These are phyloP conservation scores for Multifurca ochricompacta DNA, from an alignment of 768 basidiomycete genomes.

Conservation along the genomic window DNA sequence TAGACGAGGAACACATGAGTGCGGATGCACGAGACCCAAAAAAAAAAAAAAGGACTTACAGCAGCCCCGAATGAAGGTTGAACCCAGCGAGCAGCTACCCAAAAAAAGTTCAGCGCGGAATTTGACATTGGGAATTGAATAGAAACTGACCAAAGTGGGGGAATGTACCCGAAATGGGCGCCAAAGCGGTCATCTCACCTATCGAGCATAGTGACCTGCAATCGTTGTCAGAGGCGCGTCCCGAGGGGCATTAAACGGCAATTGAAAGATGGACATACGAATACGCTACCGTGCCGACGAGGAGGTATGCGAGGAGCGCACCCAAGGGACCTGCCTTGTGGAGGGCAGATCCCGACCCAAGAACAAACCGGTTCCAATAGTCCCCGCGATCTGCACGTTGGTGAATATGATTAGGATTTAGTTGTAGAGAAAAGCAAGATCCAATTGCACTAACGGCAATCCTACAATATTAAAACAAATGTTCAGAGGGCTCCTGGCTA, in stretches of 20 bases:
- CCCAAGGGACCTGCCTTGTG: conserved; percentile 56
- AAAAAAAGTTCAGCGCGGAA: neutral
- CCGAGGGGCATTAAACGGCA: conserved; percentile 21
- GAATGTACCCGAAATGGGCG: conserved; percentile 72
- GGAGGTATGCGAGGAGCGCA: conserved; percentile 52
- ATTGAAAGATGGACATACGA: conserved; percentile 39
- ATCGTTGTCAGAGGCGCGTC: neutral
- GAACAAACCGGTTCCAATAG: conserved; percentile 69
- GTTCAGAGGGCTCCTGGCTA: neutral
- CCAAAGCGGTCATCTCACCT: conserved; percentile 76
- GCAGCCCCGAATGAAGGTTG: conserved; percentile 33
- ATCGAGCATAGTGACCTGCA: conserved; percentile 52
- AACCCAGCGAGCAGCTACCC: conserved; percentile 29
- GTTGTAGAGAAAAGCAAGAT: neutral
- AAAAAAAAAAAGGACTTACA: conserved; percentile 22
- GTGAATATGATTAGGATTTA: neutral
- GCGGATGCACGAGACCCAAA: neutral
- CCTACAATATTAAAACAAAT: conserved; percentile 27
- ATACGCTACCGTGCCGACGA: conserved; percentile 62
- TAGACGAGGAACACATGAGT: neutral
- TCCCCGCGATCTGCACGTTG: conserved; percentile 54
- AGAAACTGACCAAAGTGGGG: conserved; percentile 53
- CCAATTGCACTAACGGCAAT: conserved; percentile 46
- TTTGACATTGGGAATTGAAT: neutral
- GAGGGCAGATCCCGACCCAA: conserved; percentile 60